phyloP scores from a whole-genome alignment of 306 rosid genomes.

The Prunus dulcis region DNA sequence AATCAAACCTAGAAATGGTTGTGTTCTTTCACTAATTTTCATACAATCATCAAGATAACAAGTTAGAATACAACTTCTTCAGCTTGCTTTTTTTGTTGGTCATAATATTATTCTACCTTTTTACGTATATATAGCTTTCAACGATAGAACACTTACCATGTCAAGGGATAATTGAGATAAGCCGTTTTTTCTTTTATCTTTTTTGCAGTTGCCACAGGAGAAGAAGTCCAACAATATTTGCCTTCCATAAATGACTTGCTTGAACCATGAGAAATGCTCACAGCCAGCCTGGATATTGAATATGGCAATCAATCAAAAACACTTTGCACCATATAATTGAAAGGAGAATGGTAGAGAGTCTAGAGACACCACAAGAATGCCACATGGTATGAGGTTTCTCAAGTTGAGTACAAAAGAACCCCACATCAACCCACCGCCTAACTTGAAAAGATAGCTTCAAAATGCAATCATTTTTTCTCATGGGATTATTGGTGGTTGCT shows the following conservation, averaged over 20 bases:
- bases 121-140: too few species aligned
- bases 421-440: slow-evolving; percentile 24
- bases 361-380: neutral
- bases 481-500: slow-evolving; percentile 11
- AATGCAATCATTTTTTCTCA: slow-evolving; percentile 14
- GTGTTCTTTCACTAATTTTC: too few species aligned
- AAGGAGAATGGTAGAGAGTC: too few species aligned
- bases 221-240: neutral
- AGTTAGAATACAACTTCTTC: too few species aligned
- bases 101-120: too few species aligned
- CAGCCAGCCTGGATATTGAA: neutral
- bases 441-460: slow-evolving; percentile 8
- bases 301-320: neutral
- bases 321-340: neutral
- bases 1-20: too few species aligned
- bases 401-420: slow-evolving; percentile 15
- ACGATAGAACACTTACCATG: too few species aligned
- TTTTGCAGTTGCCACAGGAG: neutral
- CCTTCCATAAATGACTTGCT: neutral
- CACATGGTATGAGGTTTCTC: slow-evolving; percentile 7
- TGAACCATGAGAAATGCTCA: neutral
- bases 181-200: neutral
- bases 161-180: neutral
- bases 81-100: too few species aligned
- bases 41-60: too few species aligned